Evolutionary conservation across 1,284 basidiomycete species (phyloP), one percentile per base, ranked within the genome.

Genomic region (Ustilago esculenta): DNA sequence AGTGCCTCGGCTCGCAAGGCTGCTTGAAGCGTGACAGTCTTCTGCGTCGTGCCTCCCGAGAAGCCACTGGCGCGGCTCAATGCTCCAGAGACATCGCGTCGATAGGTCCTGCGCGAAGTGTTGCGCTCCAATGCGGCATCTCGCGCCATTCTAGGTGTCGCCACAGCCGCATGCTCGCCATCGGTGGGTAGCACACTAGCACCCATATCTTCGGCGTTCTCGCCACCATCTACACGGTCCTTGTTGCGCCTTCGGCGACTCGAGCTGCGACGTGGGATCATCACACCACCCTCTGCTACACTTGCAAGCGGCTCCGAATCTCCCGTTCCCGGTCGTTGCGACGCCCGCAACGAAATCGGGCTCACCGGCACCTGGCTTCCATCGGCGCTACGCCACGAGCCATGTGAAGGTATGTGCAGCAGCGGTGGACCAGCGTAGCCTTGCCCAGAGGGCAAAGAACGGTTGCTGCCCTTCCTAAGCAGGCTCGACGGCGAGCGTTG

Each of bases 1-100:
- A 78, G 40, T 14, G 76, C 73, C 34, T 78, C 76, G 4, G 76
- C 76, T 15, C 72, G 63, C 33, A 78, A 43, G 9, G 76, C 76
- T 35, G 71, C 54, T 15, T 61, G 49, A 29, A 78, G 66, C 9
- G 68, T 73, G 14, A 78, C 73, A 10, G 66, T 66, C 30, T 63
- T 71, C 17, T 60, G 57, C 24, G 44, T 42, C 20, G 71, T 68
- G 15, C 37, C 51, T 2, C 47, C 63, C 24, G 51, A 58, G 40
- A 54, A 34, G 42, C 63, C 61, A 33, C 72, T 73, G n/a, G 58
- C 58, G n/a, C 60, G 51, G 33, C 64, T 69, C 39, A 63, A 15
- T 11, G 59, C 66, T 5, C 59, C 59, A 1, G 59, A 69, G 21
- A 47, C 59, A 47, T 69, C 59, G 18, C 66, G 54, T 20, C 66